Percentiles rank a stretch among this genome's conserved stretches.
Conservation (phyloP, 257 asterid species). For the Primulina tabacum region DNA sequence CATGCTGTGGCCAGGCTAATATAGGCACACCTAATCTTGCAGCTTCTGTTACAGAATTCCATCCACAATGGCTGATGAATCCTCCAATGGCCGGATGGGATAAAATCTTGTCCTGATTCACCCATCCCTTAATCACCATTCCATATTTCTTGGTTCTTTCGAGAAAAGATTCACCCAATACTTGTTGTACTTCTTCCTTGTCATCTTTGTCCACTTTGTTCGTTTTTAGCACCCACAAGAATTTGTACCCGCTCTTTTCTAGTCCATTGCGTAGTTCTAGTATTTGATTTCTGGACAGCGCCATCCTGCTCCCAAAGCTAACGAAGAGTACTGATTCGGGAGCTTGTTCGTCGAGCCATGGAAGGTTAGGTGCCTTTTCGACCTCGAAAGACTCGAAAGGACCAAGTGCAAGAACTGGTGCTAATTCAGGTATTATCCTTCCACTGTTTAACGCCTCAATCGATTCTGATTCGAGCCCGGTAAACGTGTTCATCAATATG, state of each 20-base stretch:
- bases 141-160: slow-evolving; percentile 33
- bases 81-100: slow-evolving; percentile 42
- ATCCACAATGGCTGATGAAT: slow-evolving; percentile 45
- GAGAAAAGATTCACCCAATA: slow-evolving; percentile 34
- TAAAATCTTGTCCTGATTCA: slow-evolving; percentile 42
- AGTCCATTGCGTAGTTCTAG: slow-evolving; percentile 38
- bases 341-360: slow-evolving; percentile 49
- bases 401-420: slow-evolving; percentile 39
- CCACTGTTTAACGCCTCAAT: slow-evolving; percentile 26
- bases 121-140: slow-evolving; percentile 39
- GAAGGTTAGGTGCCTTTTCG: slow-evolving; percentile 11
- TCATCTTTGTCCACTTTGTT: slow-evolving; percentile 52
- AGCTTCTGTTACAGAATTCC: slow-evolving; percentile 49
- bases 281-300: slow-evolving; percentile 37
- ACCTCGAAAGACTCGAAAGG: slow-evolving; percentile 31
- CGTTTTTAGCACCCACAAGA: slow-evolving; percentile 46
- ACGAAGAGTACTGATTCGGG: slow-evolving; percentile 39
- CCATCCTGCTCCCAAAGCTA: slow-evolving; percentile 50
- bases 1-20: slow-evolving; percentile 46
- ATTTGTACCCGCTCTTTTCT: slow-evolving; percentile 32
- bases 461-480: slow-evolving; percentile 36
- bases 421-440: not conserved
- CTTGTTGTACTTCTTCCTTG: slow-evolving; percentile 20
- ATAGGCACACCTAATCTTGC: slow-evolving; percentile 42
- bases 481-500: slow-evolving; percentile 42